A percentile compares a stretch with the other conserved stretches of the same genome.
Evolutionary conservation across 2,329 filamentous ascomycete species (phyloP).

Genomic region (Stagonosporopsis vannaccii): DNA sequence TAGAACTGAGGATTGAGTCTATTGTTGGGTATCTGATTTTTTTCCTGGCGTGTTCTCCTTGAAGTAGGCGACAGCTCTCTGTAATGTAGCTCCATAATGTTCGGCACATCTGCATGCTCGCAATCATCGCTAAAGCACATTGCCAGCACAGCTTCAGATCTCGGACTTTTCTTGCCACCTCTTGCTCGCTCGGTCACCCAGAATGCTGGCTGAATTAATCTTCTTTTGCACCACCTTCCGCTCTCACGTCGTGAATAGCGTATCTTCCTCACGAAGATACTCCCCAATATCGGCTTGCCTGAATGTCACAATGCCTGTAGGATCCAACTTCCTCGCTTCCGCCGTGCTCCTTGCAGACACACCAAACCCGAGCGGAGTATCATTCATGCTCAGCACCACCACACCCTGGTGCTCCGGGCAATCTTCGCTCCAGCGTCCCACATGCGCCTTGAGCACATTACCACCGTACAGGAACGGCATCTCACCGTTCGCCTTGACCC

Average conservation of each 20-base stretch:
- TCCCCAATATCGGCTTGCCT: constrained; percentile 94
- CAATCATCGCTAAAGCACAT: neutral
- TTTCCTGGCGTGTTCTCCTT: neutral
- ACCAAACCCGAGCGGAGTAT: constrained; percentile 88
- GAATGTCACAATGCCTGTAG: constrained; percentile 88
- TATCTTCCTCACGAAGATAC: constrained; percentile 84
- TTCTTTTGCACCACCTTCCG: neutral
- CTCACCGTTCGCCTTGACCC: constrained; percentile 94
- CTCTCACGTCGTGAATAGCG: constrained; percentile 63
- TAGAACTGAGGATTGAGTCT: neutral
- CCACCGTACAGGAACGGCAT: constrained; percentile 98
- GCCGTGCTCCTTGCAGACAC: constrained; percentile 87
- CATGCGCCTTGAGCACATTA: constrained; percentile 83
- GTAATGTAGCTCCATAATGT: neutral
- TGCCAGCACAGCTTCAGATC: neutral
- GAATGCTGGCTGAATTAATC: neutral
- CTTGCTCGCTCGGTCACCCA: neutral
- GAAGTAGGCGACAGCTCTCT: neutral
- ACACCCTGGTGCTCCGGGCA: constrained; percentile 92
- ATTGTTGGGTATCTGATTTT: constrained; percentile 16
- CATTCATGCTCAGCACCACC: constrained; percentile 89
- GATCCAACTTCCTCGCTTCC: constrained; percentile 83
- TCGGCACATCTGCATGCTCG: neutral
- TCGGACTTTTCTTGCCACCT: neutral
- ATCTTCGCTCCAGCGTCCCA: constrained; percentile 87